Conservation (phyloP, 768 basidiomycete species). For the Suillus clintonianus region DNA sequence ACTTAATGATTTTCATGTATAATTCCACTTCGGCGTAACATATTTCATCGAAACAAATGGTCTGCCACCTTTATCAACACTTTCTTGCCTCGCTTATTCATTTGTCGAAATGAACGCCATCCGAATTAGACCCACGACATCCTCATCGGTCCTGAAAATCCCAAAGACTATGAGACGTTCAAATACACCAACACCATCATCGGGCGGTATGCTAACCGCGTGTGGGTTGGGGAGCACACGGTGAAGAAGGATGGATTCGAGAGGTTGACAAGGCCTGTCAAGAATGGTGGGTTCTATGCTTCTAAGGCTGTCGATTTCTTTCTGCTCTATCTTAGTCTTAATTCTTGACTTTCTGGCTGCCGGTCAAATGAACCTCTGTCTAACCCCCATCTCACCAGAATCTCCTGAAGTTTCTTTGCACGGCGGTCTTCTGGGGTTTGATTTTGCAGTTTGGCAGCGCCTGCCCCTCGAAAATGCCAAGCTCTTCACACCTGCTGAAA, state of each 20-base stretch:
- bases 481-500: conserved; percentile 60
- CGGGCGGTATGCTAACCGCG: conserved; percentile 72
- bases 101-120: background rate
- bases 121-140: conserved; percentile 65
- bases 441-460: conserved; percentile 54
- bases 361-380: background rate
- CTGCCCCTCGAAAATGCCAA: conserved; percentile 40
- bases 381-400: conserved; percentile 33
- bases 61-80: background rate
- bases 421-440: conserved; percentile 69
- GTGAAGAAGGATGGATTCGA: conserved; percentile 55
- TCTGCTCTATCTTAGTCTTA: conserved; percentile 28
- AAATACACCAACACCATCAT: conserved; percentile 76
- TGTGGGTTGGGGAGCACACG: conserved; percentile 58
- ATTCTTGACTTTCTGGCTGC: background rate
- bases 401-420: conserved; percentile 64
- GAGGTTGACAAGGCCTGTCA: conserved; percentile 45
- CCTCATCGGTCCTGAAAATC: conserved; percentile 70
- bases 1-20: background rate
- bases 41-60: conserved; percentile 21
- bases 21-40: background rate
- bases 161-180: conserved; percentile 55
- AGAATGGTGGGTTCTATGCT: conserved; percentile 33
- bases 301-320: conserved; percentile 19
- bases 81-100: background rate